These are phyloP conservation scores for Tillandsia leiboldiana DNA, from an alignment of 176 grass and related monocot genomes.

Conservation along the genomic window DNA sequence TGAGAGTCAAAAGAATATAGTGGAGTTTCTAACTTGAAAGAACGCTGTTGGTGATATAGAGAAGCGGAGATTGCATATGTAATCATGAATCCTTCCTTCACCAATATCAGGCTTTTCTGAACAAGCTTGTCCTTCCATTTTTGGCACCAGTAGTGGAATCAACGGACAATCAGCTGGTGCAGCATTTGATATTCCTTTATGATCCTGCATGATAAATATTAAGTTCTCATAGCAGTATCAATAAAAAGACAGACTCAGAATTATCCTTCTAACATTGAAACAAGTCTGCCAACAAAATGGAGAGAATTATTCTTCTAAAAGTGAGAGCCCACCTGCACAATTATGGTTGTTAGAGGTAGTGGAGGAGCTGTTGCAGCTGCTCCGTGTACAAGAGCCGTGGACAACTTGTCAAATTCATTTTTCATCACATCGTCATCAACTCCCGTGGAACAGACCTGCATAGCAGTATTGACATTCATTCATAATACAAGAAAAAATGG, in stretches of 20 bases:
- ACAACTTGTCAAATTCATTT: conserved; percentile 81
- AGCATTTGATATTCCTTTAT: conserved; percentile 97
- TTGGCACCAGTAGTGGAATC: conserved; percentile 46
- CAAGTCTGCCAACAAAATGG: not conserved
- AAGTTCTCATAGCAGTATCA: not conserved
- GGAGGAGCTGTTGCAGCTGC: conserved; percentile 46
- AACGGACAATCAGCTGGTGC: conserved; percentile 83
- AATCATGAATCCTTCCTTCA: conserved; percentile 84
- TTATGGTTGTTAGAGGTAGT: conserved; percentile 75
- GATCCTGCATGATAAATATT: conserved; percentile 53
- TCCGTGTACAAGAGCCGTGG: conserved; percentile 31
- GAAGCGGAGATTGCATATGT: conserved; percentile 77
- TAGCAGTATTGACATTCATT: not conserved
- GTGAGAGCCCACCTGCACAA: conserved; percentile 62
- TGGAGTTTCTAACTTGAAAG: conserved; percentile 59
- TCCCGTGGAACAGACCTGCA: conserved; percentile 73
- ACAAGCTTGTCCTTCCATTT: conserved; percentile 17
- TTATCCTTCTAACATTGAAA: not conserved
- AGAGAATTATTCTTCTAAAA: conserved; percentile 18
- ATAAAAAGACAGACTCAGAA: not conserved
- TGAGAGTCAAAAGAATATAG: not conserved
- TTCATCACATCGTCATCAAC: conserved; percentile 70
- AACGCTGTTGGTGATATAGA: conserved; percentile 97
- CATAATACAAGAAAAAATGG: not conserved
- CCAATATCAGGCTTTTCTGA: conserved; percentile 33